Percentiles rank a stretch among this genome's conserved stretches.
These are phyloP conservation scores for Blastocystis sp. DNA, from an alignment of 352 stramenopile genomes.

Conservation along the genomic window DNA sequence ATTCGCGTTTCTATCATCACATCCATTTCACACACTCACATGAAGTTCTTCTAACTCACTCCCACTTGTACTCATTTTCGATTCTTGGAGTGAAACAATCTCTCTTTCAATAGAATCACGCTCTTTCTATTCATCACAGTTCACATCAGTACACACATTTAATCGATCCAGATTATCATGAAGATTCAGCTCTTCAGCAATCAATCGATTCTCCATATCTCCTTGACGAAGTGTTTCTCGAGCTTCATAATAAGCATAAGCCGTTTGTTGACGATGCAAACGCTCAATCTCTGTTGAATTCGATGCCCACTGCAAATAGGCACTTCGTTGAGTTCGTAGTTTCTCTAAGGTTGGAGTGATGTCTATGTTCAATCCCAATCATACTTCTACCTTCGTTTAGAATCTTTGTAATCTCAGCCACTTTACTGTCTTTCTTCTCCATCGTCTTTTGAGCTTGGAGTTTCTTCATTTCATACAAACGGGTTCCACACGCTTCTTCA, in stretches of 20 bases:
- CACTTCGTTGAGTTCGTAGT: conserved; percentile 86
- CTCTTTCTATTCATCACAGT: conserved; percentile 74
- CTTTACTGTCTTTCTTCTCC: conserved; percentile 97
- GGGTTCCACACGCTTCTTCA: conserved; percentile 94
- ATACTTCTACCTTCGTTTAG: conserved; percentile 25
- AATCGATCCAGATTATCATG: conserved; percentile 75
- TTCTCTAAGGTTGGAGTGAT: conserved; percentile 98
- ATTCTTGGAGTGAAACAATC: background rate
- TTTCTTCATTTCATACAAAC: conserved; percentile 99
- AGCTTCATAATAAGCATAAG: conserved; percentile 79
- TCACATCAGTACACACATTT: conserved; percentile 72
- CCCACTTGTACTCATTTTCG: background rate
- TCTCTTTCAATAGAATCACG: conserved; percentile 71
- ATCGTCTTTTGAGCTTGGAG: conserved; percentile 92
- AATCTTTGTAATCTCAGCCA: conserved; percentile 97
- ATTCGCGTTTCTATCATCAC: conserved; percentile 64
- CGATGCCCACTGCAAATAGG: conserved; percentile 93
- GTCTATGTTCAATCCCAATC: conserved; percentile 73
- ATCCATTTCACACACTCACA: background rate
- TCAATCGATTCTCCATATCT: conserved; percentile 62
- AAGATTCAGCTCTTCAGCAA: conserved; percentile 78
- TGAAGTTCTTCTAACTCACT: background rate
- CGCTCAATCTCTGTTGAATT: conserved; percentile 96
- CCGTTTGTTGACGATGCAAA: conserved; percentile 90
- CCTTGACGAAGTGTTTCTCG: conserved; percentile 66